A percentile compares a stretch with the other conserved stretches of the same genome.
phyloP scores from a whole-genome alignment of 805 yeast species.

The Komagataella pseudopastoris region DNA sequence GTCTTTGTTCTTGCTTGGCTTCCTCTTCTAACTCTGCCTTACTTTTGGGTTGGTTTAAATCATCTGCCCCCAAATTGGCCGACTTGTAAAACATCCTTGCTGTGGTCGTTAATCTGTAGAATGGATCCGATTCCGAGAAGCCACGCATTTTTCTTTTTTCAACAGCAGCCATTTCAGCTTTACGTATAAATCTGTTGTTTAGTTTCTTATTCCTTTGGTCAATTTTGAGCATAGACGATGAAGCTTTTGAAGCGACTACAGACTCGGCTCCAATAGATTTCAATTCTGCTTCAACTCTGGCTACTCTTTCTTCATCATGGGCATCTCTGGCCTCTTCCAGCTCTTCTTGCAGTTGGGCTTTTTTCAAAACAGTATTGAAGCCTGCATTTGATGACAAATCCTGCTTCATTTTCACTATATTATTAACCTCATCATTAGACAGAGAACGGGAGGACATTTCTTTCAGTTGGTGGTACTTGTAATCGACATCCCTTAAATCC shows the following conservation, averaged over 20 bases:
- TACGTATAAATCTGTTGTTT: constrained; percentile 63
- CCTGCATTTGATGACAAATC: constrained; percentile 32
- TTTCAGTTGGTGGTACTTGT: constrained; percentile 49
- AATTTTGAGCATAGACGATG: constrained; percentile 49
- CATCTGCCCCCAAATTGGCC: constrained; percentile 21
- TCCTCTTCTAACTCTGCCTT: constrained; percentile 11
- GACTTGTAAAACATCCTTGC: constrained; percentile 70
- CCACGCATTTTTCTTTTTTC: constrained; percentile 39
- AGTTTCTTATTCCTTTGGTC: constrained; percentile 77
- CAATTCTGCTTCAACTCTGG: constrained; percentile 33
- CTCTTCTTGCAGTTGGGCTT: constrained; percentile 60
- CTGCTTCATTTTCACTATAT: constrained; percentile 58
- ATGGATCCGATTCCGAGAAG: constrained; percentile 46
- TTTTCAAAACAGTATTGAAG: constrained; percentile 55
- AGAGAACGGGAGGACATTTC: constrained; percentile 52
- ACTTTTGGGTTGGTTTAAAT: constrained; percentile 18
- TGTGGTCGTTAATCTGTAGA: constrained; percentile 77
- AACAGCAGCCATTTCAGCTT: constrained; percentile 60
- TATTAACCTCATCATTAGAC: constrained; percentile 62
- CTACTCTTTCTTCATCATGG: constrained; percentile 27
- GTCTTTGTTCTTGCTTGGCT: constrained; percentile 21
- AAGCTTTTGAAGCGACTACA: constrained; percentile 14
- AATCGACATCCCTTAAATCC: constrained; percentile 46
- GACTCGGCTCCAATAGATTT: constrained; percentile 18
- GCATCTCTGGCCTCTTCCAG: constrained; percentile 61